phyloP scores from a whole-genome alignment of 495 filamentous ascomycete genomes.

The Xylaria curta region DNA sequence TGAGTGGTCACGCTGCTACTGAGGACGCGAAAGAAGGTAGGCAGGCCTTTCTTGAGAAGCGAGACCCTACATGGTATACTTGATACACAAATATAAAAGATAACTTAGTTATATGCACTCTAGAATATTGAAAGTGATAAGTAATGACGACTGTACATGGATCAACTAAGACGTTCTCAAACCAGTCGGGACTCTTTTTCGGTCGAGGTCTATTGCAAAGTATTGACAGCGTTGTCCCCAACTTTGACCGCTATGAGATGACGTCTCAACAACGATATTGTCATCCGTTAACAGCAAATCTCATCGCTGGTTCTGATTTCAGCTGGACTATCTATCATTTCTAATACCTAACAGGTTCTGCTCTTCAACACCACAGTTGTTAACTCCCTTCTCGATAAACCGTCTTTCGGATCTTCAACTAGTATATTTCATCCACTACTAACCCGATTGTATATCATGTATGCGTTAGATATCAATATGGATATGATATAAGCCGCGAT shows the following conservation, averaged over 20 bases:
- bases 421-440: neutral
- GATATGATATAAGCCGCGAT: too few relatives aligned
- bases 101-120: neutral
- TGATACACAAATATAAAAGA: neutral
- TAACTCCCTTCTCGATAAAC: too few relatives aligned
- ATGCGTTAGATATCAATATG: neutral
- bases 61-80: slow-evolving; percentile 3
- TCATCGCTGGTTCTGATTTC: neutral
- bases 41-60: slow-evolving; percentile 34
- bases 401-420: neutral
- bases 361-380: neutral
- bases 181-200: neutral
- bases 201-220: neutral
- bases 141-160: neutral
- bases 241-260: neutral
- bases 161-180: neutral
- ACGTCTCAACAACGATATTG: neutral
- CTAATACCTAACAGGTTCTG: neutral
- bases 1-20: slow-evolving; percentile 26
- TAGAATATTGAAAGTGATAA: too few relatives aligned
- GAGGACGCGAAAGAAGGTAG: slow-evolving; percentile 39
- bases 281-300: neutral
- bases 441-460: neutral
- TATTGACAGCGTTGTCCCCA: neutral
- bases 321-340: neutral